A percentile compares a stretch with the other conserved stretches of the same genome.
phyloP scores from a whole-genome alignment of 2,329 filamentous ascomycete species.

The Dothistroma pini region DNA sequence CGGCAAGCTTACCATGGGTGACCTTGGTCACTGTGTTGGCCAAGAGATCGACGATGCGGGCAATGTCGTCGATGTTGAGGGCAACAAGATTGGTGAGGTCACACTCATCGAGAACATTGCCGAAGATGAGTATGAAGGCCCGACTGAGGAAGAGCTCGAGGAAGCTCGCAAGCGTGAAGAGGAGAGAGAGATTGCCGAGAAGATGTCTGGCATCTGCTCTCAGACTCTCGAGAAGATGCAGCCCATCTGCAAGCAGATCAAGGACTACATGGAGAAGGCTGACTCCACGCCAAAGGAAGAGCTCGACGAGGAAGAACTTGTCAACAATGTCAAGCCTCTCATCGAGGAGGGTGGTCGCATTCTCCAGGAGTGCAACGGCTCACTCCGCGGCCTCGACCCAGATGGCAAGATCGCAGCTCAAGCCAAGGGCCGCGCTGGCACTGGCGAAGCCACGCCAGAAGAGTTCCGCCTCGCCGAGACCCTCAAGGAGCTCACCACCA shows the following conservation, averaged over 20 bases:
- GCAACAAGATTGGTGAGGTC: constrained; percentile 62
- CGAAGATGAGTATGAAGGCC: constrained; percentile 51
- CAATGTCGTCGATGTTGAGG: constrained; percentile 52
- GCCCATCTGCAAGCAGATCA: constrained; percentile 83
- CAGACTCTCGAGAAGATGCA: constrained; percentile 79
- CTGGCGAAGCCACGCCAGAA: constrained; percentile 73
- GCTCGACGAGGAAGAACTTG: constrained; percentile 83
- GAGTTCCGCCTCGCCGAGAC: constrained; percentile 80
- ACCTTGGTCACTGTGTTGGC: constrained; percentile 51
- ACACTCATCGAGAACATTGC: constrained; percentile 59
- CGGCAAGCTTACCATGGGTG: constrained; percentile 49
- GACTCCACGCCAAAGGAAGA: constrained; percentile 81
- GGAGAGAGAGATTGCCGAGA: constrained; percentile 72
- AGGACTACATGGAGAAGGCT: constrained; percentile 74
- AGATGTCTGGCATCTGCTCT: constrained; percentile 69
- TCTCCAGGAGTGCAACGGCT: constrained; percentile 79
- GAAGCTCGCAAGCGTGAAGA: constrained; percentile 55
- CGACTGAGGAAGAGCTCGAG: constrained; percentile 52
- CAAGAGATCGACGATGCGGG: constrained; percentile 53
- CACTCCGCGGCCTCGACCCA: constrained; percentile 82
- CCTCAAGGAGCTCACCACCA: constrained; percentile 80
- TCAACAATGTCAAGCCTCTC: constrained; percentile 79
- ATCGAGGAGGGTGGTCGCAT: constrained; percentile 83
- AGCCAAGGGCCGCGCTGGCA: constrained; percentile 74
- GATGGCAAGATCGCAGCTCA: constrained; percentile 81